Evolutionary conservation across 1,139 yeast genomes (phyloP), one percentile per base, ranked within the genome.

Genomic region (Casaregolazyma suthepensis): DNA sequence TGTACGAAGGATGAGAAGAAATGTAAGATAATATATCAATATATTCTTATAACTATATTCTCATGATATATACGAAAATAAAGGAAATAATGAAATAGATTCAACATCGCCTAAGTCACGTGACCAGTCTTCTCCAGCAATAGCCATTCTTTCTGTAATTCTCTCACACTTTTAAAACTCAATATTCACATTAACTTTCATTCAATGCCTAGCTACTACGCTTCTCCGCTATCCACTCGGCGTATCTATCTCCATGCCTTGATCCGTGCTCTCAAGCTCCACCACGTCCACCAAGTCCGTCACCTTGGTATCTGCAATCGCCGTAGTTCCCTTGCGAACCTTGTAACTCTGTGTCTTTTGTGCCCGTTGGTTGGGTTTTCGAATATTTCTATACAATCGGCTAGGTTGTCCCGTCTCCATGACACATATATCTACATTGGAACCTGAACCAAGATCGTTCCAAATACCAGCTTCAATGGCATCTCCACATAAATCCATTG

Each of bases 361-460:
- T 54, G 83, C 87, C 69, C 99, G 82, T 50, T 82, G 84, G 69
- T 93, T 93, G 54, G 99, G 99, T 53, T 93, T 88, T 68, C 86
- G 77, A 76, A 87, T 88, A 72, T 91, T 91, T 74, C 99, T 82
- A 70, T 80, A 75, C 56, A 91, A 78, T 59, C 79, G 81, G 10
- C 98, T 96, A 19, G 74, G 74, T 63, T 88, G 83, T 59, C 94
- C 96, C 46, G 80, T 74, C 72, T 91, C 97, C 95, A 93, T 89
- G 35, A 93, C 97, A 75, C 98, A 93, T 59, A 93, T 77, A 70
- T 93, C 99, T 23, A 93, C 98, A 66, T 93, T 93, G 35, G 98
- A 91, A 67, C 99, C 99, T 1, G 98, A 91, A 48, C 99, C 99
- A 70, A 93, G 80, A 77, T 93, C 99, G 73, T 93, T 93, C 96